Evolutionary conservation across 1,139 yeast species (phyloP).

Genomic region (Kurtzmaniella quercitrusa): DNA sequence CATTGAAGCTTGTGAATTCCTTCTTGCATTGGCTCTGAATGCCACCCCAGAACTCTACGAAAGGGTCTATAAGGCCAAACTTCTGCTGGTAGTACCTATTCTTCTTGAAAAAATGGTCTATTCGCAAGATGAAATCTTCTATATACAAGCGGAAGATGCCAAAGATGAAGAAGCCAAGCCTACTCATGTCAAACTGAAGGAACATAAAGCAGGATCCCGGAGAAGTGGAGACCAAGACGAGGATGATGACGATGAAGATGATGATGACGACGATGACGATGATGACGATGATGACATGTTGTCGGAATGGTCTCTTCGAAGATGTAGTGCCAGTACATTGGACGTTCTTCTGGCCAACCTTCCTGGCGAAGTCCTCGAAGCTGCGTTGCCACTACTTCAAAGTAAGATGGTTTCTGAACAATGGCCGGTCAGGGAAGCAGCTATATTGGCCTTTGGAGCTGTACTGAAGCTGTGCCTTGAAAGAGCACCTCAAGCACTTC

Average conservation of each 20-base stretch:
- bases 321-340: constrained; percentile 90
- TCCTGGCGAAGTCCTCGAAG: constrained; percentile 64
- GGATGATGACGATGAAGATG: constrained; percentile 45
- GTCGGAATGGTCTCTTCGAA: constrained; percentile 86
- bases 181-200: constrained; percentile 62
- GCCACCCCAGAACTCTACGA: constrained; percentile 44
- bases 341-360: constrained; percentile 70
- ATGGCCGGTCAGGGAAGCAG: constrained; percentile 92
- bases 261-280: constrained; percentile 59
- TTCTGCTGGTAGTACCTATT: constrained; percentile 66
- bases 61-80: constrained; percentile 49
- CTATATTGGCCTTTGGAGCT: constrained; percentile 93
- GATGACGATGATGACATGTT: constrained; percentile 57
- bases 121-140: constrained; percentile 72
- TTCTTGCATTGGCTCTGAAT: constrained; percentile 67
- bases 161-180: constrained; percentile 87
- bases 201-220: constrained; percentile 40
- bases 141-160: constrained; percentile 67
- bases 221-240: constrained; percentile 18
- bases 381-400: constrained; percentile 72
- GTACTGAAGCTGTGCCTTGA: constrained; percentile 85
- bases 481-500: constrained; percentile 66
- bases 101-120: constrained; percentile 82
- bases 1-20: constrained; percentile 88
- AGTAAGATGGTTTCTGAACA: constrained; percentile 61